These are phyloP conservation scores for Thymus quinquecostatus DNA, from an alignment of 257 asterid genomes.

Conservation along the genomic window DNA sequence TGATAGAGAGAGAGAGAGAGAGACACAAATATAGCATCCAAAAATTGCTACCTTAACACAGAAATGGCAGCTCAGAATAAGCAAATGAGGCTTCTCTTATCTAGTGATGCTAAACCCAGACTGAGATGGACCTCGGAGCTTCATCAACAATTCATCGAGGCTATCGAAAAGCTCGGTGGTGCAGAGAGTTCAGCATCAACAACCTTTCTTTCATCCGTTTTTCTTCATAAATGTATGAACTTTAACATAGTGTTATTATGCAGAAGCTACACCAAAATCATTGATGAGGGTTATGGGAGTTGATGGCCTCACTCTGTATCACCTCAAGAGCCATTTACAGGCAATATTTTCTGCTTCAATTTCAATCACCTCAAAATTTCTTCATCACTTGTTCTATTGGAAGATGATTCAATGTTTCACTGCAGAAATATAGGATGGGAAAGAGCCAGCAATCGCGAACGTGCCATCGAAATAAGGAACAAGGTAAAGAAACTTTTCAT, in stretches of 20 bases:
- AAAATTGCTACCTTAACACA: neutral
- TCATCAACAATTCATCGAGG: conserved; percentile 66
- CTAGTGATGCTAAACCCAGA: conserved; percentile 87
- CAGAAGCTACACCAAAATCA: conserved; percentile 95
- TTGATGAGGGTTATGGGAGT: conserved; percentile 87
- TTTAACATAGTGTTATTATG: neutral
- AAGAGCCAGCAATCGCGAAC: conserved; percentile 56
- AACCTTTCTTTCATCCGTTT: neutral
- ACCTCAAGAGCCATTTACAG: conserved; percentile 96
- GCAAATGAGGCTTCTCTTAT: conserved; percentile 62
- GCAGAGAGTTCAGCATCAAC: conserved; percentile 62
- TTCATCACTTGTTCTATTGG: neutral
- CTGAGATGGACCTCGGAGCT: conserved; percentile 86
- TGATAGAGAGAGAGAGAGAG: no score
- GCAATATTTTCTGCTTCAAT: conserved; percentile 33
- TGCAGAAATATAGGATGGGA: conserved; percentile 86
- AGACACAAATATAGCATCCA: no score
- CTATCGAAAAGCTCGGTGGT: conserved; percentile 77
- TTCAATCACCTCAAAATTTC: neutral
- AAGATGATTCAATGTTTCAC: neutral
- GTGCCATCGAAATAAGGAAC: conserved; percentile 41
- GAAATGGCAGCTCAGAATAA: conserved; percentile 46
- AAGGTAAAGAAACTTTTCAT: conserved; percentile 38
- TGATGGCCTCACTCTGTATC: conserved; percentile 86
- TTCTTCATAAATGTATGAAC: neutral